A percentile compares a stretch with the other conserved stretches of the same genome.
These are phyloP conservation scores for Rhytidiadelphus loreus DNA, from an alignment of 225 moss, liverwort and hornwort genomes.

Conservation along the genomic window DNA sequence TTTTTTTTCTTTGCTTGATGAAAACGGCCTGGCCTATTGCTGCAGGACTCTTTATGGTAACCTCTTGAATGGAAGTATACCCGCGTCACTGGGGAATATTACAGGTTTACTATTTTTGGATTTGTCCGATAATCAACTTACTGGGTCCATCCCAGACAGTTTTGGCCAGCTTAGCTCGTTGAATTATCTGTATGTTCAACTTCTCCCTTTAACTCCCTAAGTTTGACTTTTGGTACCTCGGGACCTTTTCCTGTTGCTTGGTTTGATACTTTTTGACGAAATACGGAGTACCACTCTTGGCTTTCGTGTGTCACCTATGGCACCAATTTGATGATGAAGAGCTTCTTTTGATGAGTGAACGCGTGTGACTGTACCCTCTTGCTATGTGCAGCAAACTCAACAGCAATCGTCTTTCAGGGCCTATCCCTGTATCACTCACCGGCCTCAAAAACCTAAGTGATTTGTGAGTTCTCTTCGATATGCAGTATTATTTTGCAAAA, in stretches of 20 bases:
- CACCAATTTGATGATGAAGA: not conserved
- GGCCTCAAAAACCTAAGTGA: not conserved
- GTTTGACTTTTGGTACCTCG: not conserved
- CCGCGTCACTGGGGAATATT: conserved; percentile 11
- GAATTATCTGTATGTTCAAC: conserved; percentile 3
- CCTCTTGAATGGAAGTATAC: conserved; percentile 9
- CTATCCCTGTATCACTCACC: conserved; percentile 21
- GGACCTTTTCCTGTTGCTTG: not conserved
- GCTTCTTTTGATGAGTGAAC: not conserved
- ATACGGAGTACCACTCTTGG: not conserved
- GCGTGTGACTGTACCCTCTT: not conserved
- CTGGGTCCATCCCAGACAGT: conserved; percentile 9
- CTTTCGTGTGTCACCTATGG: not conserved
- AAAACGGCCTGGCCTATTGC: not conserved
- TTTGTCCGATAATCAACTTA: conserved; percentile 1
- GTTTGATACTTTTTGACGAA: not conserved
- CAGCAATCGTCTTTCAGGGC: not conserved
- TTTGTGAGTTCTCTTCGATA: conserved; percentile 2
- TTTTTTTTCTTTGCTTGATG: not conserved
- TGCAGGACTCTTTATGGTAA: conserved; percentile 18
- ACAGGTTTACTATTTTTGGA: not conserved
- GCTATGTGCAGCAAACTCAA: conserved; percentile 20
- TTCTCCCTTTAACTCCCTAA: not conserved
- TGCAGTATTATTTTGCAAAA: not conserved
- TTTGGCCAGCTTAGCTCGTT: conserved; percentile 7